A percentile compares a stretch with the other conserved stretches of the same genome.
These are phyloP conservation scores for Metschnikowia peoriensis DNA, from an alignment of 805 yeast genomes.

Conservation along the genomic window DNA sequence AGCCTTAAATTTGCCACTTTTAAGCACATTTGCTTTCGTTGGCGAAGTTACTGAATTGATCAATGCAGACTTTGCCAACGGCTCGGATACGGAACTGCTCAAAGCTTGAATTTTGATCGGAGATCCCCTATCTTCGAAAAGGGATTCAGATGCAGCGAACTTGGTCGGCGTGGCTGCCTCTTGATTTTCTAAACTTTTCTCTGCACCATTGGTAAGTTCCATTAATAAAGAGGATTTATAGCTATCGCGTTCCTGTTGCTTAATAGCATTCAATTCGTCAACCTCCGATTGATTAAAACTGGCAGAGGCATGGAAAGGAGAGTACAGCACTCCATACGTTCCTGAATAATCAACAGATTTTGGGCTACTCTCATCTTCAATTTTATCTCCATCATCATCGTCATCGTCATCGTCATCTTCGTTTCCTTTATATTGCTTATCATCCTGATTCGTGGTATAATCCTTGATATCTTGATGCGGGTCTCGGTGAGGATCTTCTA, in stretches of 20 bases:
- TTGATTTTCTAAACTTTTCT: conserved; percentile 8
- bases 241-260: conserved; percentile 32
- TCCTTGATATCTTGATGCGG: conserved; percentile 21
- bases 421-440: conserved; percentile 12
- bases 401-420: conserved; percentile 7
- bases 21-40: conserved; percentile 14
- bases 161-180: conserved; percentile 15
- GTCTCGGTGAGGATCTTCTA: conserved; percentile 15
- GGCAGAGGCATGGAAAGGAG: not conserved
- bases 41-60: conserved; percentile 9
- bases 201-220: conserved; percentile 17
- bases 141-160: conserved; percentile 22
- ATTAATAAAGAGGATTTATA: conserved; percentile 20
- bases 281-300: conserved; percentile 18
- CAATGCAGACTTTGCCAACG: not conserved
- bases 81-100: not conserved
- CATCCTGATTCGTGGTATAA: conserved; percentile 14
- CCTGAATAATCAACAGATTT: not conserved
- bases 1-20: conserved; percentile 30
- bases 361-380: not conserved
- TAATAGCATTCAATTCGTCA: conserved; percentile 28
- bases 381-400: not conserved
- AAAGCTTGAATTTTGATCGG: conserved; percentile 21
- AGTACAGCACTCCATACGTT: not conserved
- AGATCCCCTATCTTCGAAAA: conserved; percentile 35